Percentiles rank a stretch among this genome's conserved stretches.
Evolutionary conservation across 2,329 filamentous ascomycete species (phyloP).

Genomic region (Claviceps citrina): DNA sequence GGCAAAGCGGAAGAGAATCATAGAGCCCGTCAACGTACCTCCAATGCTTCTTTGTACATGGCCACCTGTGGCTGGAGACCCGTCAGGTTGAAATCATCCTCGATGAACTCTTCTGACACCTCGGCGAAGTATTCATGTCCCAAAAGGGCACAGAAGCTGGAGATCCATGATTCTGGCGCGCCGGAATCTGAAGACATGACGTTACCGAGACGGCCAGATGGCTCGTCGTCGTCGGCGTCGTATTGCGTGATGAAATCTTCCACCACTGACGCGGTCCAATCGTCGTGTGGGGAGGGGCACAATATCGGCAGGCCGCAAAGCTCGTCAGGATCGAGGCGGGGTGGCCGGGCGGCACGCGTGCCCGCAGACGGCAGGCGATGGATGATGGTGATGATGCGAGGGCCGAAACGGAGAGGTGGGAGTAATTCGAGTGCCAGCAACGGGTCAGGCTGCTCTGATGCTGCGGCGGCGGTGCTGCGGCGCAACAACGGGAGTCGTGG

Average conservation of each 20-base stretch:
- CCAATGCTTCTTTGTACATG: slow-evolving; percentile 97
- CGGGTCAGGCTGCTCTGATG: not conserved
- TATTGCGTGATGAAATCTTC: not conserved
- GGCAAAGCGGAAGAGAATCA: not conserved
- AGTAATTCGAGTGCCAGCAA: not conserved
- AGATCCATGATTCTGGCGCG: slow-evolving; percentile 83
- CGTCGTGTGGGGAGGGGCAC: not conserved
- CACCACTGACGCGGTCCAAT: not conserved
- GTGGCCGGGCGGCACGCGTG: slow-evolving; percentile 1
- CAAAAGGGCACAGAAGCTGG: slow-evolving; percentile 85
- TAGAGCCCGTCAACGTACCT: slow-evolving; percentile 34
- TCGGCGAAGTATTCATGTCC: slow-evolving; percentile 99
- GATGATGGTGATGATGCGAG: not conserved
- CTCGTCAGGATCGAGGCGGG: slow-evolving; percentile 3
- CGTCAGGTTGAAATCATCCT: slow-evolving; percentile 98
- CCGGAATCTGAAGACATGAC: slow-evolving; percentile 46
- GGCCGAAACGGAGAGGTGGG: not conserved
- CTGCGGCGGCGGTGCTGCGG: not conserved
- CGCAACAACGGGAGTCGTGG: no score
- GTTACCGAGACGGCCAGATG: slow-evolving; percentile 1
- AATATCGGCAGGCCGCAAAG: slow-evolving; percentile 2
- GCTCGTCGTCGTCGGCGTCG: slow-evolving; percentile 4
- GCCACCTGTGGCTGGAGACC: slow-evolving; percentile 88
- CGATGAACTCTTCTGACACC: slow-evolving; percentile 96
- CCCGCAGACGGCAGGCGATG: not conserved